Evolutionary conservation across 192 early-diverging fungal species (phyloP), one percentile per base, ranked within the genome.

Genomic region (Kickxella alabastrina): DNA sequence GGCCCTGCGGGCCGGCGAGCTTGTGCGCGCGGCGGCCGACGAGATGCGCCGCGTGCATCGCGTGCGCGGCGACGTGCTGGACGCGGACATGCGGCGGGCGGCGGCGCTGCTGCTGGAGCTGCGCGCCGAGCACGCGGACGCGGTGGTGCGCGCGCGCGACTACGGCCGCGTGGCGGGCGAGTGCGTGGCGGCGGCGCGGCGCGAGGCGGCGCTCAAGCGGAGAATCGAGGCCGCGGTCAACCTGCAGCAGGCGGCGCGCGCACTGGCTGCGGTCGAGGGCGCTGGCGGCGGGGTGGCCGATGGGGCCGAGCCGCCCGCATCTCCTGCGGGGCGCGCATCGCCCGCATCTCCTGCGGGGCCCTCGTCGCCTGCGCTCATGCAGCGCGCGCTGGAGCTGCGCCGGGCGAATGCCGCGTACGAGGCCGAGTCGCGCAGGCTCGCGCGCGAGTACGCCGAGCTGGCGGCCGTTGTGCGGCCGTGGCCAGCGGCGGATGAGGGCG

Each of bases 101-200:
- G 65, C 73, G 18, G 39, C 50, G 52, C 53, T 76, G 49, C 61
- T 76, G 34, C 46, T 68, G 24, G 73, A 76, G 49, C 53, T 76
- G 25, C 43, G 66, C 3, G n/a, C 44, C 0, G 73, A 76, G 52
- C 60, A 61, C 43, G 73, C 64, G 25, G 17, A 43, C 10, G 50
- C 54, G 27, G 21, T 53, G 26, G 23, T 14, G 18, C 26, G 35
- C 9, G 60, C 61, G 1, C 28, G 12, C 10, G 40, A 29, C 13
- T 34, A 49, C 19, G 28, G 44, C 10, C 36, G 12, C 1, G 42
- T 66, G 4, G 44, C 23, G 2, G 35, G n/a, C 12, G 22, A 62
- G 39, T 54, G 45, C 42, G 40, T 15, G 1, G 26, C 35, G 3
- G 58, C 49, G 8, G 40, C 29, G 13, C 22, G 21, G 12, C 45